A percentile compares a stretch with the other conserved stretches of the same genome.
phyloP scores from a whole-genome alignment of 1,139 yeast species.

The Debaryomyces psychrophilus region DNA sequence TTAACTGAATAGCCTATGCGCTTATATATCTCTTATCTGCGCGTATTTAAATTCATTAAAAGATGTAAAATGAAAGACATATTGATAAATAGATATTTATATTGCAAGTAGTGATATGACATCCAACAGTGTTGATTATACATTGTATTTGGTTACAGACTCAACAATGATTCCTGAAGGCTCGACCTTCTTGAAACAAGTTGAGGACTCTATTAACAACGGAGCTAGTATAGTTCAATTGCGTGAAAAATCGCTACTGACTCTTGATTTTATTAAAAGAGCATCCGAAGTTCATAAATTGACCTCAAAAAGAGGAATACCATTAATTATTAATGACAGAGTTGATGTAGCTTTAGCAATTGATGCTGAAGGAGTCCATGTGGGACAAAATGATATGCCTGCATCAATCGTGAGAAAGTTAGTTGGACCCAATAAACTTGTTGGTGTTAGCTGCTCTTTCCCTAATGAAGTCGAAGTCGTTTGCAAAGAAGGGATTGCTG shows the following conservation, averaged over 20 bases:
- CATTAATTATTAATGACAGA: slow-evolving; percentile 84
- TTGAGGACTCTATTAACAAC: slow-evolving; percentile 60
- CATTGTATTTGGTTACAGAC: slow-evolving; percentile 81
- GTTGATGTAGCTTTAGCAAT: slow-evolving; percentile 89
- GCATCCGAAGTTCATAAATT: slow-evolving; percentile 65
- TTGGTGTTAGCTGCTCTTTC: slow-evolving; percentile 77
- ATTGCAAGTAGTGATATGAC: not conserved
- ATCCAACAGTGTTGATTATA: slow-evolving; percentile 49
- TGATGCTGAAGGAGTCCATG: slow-evolving; percentile 91
- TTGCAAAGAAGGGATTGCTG: slow-evolving; percentile 58
- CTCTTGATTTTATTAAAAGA: slow-evolving; percentile 64
- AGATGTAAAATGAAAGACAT: too few relatives aligned
- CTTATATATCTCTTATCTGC: not conserved
- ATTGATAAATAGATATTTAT: not conserved
- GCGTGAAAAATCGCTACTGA: slow-evolving; percentile 76
- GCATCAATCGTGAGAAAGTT: slow-evolving; percentile 60
- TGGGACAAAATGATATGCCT: slow-evolving; percentile 91
- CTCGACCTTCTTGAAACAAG: slow-evolving; percentile 60
- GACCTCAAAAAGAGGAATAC: slow-evolving; percentile 63
- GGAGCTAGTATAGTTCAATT: slow-evolving; percentile 86
- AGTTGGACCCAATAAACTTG: slow-evolving; percentile 71
- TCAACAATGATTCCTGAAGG: slow-evolving; percentile 73
- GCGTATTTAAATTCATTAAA: not conserved
- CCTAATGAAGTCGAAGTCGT: slow-evolving; percentile 62
- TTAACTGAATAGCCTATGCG: slow-evolving; percentile 3